A percentile compares a stretch with the other conserved stretches of the same genome.
phyloP scores from a whole-genome alignment of 768 basidiomycete species.

The Daedaleopsis nitida region DNA sequence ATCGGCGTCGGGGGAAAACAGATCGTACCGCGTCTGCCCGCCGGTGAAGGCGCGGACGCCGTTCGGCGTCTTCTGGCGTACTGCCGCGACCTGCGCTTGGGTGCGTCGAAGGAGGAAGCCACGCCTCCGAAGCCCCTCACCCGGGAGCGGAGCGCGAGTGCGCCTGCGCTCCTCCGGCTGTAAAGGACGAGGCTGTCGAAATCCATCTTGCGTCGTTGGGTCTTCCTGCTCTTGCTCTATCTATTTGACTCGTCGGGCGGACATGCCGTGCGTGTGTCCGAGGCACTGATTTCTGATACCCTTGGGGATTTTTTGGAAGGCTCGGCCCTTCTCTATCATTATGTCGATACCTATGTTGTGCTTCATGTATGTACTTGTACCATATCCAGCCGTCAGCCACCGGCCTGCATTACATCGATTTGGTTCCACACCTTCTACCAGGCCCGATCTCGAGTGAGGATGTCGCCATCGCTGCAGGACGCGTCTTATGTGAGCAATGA shows the following conservation, averaged over 20 bases:
- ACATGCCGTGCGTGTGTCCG: slow-evolving; percentile 3
- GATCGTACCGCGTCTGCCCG: slow-evolving; percentile 10
- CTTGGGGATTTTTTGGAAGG: slow-evolving; percentile 11
- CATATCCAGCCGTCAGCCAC: slow-evolving; percentile 8
- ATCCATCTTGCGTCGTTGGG: background rate
- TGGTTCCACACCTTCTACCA: slow-evolving; percentile 4
- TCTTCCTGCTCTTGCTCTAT: background rate
- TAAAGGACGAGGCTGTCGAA: background rate
- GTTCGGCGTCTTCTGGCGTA: slow-evolving; percentile 49
- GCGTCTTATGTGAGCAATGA: background rate
- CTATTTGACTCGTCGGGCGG: slow-evolving; percentile 1
- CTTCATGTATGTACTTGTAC: slow-evolving; percentile 12
- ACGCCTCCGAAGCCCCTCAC: slow-evolving; percentile 1
- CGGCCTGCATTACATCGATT: background rate
- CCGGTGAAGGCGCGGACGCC: slow-evolving; percentile 47
- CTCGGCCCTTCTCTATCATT: slow-evolving; percentile 13
- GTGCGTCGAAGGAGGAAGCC: slow-evolving; percentile 6
- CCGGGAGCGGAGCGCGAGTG: slow-evolving; percentile 5
- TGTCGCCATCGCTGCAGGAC: background rate
- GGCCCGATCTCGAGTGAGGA: slow-evolving; percentile 4
- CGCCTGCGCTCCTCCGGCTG: background rate
- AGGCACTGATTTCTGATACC: slow-evolving; percentile 12
- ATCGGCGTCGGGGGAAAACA: slow-evolving; percentile 21
- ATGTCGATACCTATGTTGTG: slow-evolving; percentile 1
- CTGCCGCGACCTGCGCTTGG: slow-evolving; percentile 48